phyloP scores from a whole-genome alignment of 805 yeast genomes.

The Wickerhamomyces bovis region DNA sequence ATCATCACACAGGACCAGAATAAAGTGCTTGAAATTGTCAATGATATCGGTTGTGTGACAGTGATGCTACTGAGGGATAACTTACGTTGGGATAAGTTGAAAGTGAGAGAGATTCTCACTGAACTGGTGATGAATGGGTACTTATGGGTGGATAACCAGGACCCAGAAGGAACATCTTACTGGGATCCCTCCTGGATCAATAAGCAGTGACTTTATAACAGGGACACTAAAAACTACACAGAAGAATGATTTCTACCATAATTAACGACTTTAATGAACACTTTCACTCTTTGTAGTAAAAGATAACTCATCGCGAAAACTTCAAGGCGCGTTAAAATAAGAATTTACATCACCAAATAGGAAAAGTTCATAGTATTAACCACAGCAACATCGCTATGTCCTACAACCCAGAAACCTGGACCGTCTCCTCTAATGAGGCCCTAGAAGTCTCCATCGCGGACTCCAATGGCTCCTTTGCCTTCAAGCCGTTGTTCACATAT shows the following conservation, averaged over 20 bases:
- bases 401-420: constrained; percentile 69
- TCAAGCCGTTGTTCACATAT: constrained; percentile 79
- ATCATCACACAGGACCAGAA: constrained; percentile 66
- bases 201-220: constrained; percentile 10
- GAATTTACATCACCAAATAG: too few species aligned
- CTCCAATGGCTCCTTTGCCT: constrained; percentile 51
- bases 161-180: constrained; percentile 37
- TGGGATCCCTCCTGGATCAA: constrained; percentile 77
- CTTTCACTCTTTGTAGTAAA: too few species aligned
- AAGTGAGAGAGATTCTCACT: constrained; percentile 59
- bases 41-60: constrained; percentile 70
- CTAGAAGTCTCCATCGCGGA: constrained; percentile 56
- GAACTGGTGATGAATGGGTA: constrained; percentile 80
- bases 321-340: too few species aligned
- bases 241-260: background rate
- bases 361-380: too few species aligned
- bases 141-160: constrained; percentile 71
- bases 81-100: constrained; percentile 60
- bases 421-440: constrained; percentile 64
- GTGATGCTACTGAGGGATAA: constrained; percentile 62
- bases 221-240: background rate
- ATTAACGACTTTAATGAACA: too few species aligned
- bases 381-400: constrained; percentile 20
- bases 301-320: too few species aligned
- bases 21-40: constrained; percentile 67